These are phyloP conservation scores for Phallus indusiatus DNA, from an alignment of 768 basidiomycete genomes.

Conservation along the genomic window DNA sequence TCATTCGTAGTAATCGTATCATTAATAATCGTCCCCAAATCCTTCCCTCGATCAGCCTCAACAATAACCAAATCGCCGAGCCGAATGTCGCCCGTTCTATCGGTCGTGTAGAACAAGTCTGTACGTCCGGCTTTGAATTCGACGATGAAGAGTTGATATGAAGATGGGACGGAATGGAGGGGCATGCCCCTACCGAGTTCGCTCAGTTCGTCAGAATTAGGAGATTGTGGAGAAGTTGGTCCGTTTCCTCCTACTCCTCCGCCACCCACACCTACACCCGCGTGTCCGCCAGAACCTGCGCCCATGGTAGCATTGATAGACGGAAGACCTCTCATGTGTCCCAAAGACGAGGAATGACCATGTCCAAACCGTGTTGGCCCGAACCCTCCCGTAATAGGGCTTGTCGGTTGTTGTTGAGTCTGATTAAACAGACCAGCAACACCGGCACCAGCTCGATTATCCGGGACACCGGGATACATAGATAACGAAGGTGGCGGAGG, in stretches of 20 bases:
- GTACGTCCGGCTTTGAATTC: constrained; percentile 97
- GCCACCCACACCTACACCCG: background rate
- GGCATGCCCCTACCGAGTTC: constrained; percentile 88
- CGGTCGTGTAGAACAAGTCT: constrained; percentile 86
- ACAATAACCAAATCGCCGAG: constrained; percentile 93
- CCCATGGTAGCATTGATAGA: background rate
- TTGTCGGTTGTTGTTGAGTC: background rate
- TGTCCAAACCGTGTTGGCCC: background rate
- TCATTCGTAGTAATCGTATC: constrained; percentile 84
- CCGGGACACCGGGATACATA: background rate
- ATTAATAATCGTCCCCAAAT: constrained; percentile 86
- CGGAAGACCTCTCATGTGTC: background rate
- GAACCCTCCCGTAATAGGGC: background rate
- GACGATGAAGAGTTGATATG: constrained; percentile 90
- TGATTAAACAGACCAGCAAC: background rate
- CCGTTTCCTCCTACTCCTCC: background rate
- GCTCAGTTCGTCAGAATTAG: constrained; percentile 19
- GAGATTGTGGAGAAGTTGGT: constrained; percentile 3
- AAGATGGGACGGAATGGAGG: constrained; percentile 68
- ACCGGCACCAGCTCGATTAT: background rate
- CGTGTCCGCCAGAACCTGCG: background rate
- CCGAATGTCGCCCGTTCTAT: constrained; percentile 52
- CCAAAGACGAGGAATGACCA: background rate
- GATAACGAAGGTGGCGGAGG: background rate
- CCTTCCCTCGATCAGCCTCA: constrained; percentile 91